These are phyloP conservation scores for Penicillium cinerascens DNA, from an alignment of 495 filamentous ascomycete species.

Conservation along the genomic window DNA sequence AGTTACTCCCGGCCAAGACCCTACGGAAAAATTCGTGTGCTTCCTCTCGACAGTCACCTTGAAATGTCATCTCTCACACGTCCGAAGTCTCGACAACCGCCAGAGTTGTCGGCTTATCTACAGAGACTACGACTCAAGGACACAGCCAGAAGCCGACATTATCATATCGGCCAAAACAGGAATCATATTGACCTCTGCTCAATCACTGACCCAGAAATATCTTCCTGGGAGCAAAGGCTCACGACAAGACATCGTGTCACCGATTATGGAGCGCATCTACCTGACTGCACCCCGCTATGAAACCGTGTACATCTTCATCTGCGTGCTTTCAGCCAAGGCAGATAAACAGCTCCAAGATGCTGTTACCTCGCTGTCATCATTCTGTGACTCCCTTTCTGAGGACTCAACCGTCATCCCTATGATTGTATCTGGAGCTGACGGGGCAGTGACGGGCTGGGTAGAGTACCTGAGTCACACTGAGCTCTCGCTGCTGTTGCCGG, in stretches of 20 bases:
- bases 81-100: slow-evolving; percentile 23
- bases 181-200: slow-evolving; percentile 66
- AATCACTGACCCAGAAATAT: slow-evolving; percentile 67
- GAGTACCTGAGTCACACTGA: neutral
- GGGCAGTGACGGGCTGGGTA: neutral
- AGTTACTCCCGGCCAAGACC: neutral
- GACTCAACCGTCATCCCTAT: neutral
- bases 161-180: slow-evolving; percentile 68
- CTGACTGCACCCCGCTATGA: slow-evolving; percentile 62
- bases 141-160: slow-evolving; percentile 64
- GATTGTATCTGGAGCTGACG: neutral
- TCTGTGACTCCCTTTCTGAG: neutral
- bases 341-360: slow-evolving; percentile 40
- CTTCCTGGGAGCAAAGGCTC: slow-evolving; percentile 51
- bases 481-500: neutral
- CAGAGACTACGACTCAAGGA: slow-evolving; percentile 18
- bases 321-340: neutral
- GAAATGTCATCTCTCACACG: slow-evolving; percentile 21
- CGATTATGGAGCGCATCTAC: slow-evolving; percentile 55
- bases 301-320: slow-evolving; percentile 64
- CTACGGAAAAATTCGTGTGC: neutral
- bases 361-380: neutral
- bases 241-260: slow-evolving; percentile 35
- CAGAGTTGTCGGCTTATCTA: slow-evolving; percentile 23
- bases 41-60: slow-evolving; percentile 31